These are phyloP conservation scores for Alectoria sarmentosa DNA, from an alignment of 495 filamentous ascomycete genomes.

Conservation along the genomic window DNA sequence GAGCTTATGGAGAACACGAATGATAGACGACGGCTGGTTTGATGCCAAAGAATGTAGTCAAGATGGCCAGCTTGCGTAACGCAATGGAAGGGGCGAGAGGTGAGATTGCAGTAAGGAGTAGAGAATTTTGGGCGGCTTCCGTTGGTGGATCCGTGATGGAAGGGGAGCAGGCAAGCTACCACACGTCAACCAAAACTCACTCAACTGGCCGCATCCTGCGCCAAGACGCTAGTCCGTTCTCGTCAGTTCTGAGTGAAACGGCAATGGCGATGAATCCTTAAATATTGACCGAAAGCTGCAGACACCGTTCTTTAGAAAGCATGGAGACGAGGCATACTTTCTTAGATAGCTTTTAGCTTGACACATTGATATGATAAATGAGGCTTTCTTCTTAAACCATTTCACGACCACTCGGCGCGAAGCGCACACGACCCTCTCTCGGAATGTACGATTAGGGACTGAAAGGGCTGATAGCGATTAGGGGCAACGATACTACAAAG, in stretches of 20 bases:
- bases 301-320: background rate
- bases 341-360: background rate
- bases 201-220: too few relatives aligned
- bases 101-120: background rate
- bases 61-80: background rate
- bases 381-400: background rate
- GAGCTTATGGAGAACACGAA: background rate
- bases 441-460: conserved; percentile 3
- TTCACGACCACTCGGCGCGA: background rate
- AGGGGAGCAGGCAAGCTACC: background rate
- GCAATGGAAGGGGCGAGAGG: background rate
- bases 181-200: conserved; percentile 6
- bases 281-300: background rate
- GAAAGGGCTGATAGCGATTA: background rate
- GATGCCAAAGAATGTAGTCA: background rate
- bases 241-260: background rate
- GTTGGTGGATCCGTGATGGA: too few relatives aligned
- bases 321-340: background rate
- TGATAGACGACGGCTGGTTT: too few relatives aligned
- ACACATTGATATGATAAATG: background rate
- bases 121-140: too few relatives aligned
- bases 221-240: conserved; percentile 5
- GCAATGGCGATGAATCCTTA: background rate
- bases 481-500: background rate
- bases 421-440: conserved; percentile 11